Evolutionary conservation across 192 early-diverging fungal genomes (phyloP), one percentile per base, ranked within the genome.

Genomic region (Coemansia sp.): DNA sequence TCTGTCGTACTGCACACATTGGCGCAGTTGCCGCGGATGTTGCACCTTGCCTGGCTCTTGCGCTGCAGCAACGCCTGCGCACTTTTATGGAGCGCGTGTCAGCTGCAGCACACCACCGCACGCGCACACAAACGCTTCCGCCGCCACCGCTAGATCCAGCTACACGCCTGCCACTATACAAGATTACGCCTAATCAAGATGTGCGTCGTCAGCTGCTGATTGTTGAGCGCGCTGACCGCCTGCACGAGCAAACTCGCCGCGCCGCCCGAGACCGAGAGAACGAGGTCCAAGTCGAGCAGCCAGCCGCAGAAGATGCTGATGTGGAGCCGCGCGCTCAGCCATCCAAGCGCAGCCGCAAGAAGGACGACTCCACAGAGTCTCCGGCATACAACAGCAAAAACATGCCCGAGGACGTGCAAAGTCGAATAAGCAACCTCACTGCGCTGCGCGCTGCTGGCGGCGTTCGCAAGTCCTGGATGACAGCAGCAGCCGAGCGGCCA

Each of bases 91-190:
- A 90, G 72, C 71, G 86, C 60, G 90, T 91, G 81, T 79, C 88
- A 3, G 80, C 78, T 7, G 90, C 89, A 1, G 87, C 85, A 7
- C 85, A 91, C 49, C 90, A 91, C 67, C 87, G 91, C 56, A 82
- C 83, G 30, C 75, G 77, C 3, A 85, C 89, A 0, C 83, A 87
- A 47, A 79, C 83, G 28, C 76, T 87, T 21, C 82, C 85, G 53
- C 79, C 85, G 8, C 86, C 89, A 23, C 85, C 84, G 0, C 57
- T 85, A 26, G 73, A 85, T 48, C 62, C 79, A 3, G 66, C 65
- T 34, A 77, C 77, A 1, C 79, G 86, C 2, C 79, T 83, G n/a
- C 83, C 89, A 12, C 68, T 88, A 30, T 92, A 89, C 73, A 88
- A 87, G 60, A 84, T 90, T 44, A 76, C 79, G 4, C 77, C 89